phyloP scores from a whole-genome alignment of 2,329 filamentous ascomycete species.

The Remersonia thermophila region DNA sequence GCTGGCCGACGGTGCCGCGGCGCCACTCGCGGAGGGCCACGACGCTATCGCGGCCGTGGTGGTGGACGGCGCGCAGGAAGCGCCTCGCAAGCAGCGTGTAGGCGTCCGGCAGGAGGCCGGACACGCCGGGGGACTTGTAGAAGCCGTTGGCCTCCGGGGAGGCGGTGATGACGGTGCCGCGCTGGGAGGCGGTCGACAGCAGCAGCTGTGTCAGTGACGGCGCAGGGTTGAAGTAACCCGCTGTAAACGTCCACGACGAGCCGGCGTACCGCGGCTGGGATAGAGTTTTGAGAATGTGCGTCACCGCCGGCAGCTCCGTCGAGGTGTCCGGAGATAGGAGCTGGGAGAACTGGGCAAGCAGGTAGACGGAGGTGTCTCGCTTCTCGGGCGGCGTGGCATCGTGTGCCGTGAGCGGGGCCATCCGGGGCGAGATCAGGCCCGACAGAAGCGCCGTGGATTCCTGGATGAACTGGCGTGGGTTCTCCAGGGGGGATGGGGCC shows the following conservation, averaged over 20 bases:
- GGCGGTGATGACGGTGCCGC: slow-evolving; percentile 80
- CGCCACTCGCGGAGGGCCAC: slow-evolving; percentile 82
- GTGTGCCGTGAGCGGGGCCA: slow-evolving; percentile 10
- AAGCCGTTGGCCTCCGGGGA: slow-evolving; percentile 93
- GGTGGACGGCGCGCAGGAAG: slow-evolving; percentile 54
- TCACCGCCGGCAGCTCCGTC: slow-evolving; percentile 77
- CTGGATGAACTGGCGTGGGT: slow-evolving; percentile 56
- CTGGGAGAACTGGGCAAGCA: slow-evolving; percentile 78
- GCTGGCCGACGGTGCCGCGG: slow-evolving; percentile 64
- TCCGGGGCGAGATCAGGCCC: slow-evolving; percentile 49
- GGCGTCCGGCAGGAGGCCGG: slow-evolving; percentile 78
- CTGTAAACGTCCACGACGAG: slow-evolving; percentile 89
- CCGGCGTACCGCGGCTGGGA: slow-evolving; percentile 49
- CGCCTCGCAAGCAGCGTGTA: slow-evolving; percentile 79
- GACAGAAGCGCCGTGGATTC: slow-evolving; percentile 55
- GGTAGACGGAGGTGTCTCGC: slow-evolving; percentile 65
- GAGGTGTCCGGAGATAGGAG: slow-evolving; percentile 68
- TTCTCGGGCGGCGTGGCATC: slow-evolving; percentile 14
- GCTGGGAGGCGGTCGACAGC: slow-evolving; percentile 55
- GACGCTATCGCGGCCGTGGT: slow-evolving; percentile 34
- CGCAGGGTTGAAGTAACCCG: slow-evolving; percentile 96
- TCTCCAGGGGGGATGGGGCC: slow-evolving; percentile 60
- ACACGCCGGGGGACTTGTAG: slow-evolving; percentile 76
- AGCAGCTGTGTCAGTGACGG: slow-evolving; percentile 70
- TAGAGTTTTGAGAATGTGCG: slow-evolving; percentile 58